Evolutionary conservation across 2,329 filamentous ascomycete genomes (phyloP).

Genomic region (Dothistroma pini): DNA sequence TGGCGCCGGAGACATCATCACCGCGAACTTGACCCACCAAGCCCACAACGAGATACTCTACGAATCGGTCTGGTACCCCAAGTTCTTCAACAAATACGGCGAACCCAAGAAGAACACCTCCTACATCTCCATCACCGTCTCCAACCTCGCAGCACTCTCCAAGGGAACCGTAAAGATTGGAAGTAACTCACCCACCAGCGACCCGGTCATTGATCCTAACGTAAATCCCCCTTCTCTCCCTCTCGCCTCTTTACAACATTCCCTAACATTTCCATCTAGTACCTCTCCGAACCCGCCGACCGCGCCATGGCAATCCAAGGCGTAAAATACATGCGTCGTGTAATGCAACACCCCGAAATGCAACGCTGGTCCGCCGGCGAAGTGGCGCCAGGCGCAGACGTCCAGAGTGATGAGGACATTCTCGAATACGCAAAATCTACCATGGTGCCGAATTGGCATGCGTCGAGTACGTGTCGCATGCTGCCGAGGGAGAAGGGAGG

Average conservation of each 20-base stretch:
- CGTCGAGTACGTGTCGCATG: conserved; percentile 25
- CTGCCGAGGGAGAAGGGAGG: conserved; percentile 17
- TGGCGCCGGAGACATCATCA: conserved; percentile 15
- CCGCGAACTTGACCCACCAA: conserved; percentile 9
- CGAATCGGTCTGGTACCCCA: conserved; percentile 17
- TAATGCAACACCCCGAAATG: conserved; percentile 15
- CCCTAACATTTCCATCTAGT: conserved; percentile 3
- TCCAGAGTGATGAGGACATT: conserved; percentile 17
- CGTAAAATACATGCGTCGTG: conserved; percentile 16
- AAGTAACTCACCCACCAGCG: conserved; percentile 2
- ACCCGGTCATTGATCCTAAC: conserved; percentile 18
- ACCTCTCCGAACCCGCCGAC: conserved; percentile 18
- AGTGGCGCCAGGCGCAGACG: conserved; percentile 10
- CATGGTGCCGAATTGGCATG: conserved; percentile 22
- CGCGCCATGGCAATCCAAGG: conserved; percentile 20
- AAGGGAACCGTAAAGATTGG: conserved; percentile 9
- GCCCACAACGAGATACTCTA: conserved; percentile 21
- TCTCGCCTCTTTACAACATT: not conserved
- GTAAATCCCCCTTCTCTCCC: not conserved
- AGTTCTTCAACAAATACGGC: conserved; percentile 12
- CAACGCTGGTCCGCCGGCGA: conserved; percentile 17
- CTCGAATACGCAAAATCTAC: conserved; percentile 17
- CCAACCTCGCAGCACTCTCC: conserved; percentile 10
- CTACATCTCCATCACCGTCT: conserved; percentile 14
- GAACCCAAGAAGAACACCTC: conserved; percentile 9